phyloP scores from a whole-genome alignment of 257 asterid species.

The Linaria vulgaris region DNA sequence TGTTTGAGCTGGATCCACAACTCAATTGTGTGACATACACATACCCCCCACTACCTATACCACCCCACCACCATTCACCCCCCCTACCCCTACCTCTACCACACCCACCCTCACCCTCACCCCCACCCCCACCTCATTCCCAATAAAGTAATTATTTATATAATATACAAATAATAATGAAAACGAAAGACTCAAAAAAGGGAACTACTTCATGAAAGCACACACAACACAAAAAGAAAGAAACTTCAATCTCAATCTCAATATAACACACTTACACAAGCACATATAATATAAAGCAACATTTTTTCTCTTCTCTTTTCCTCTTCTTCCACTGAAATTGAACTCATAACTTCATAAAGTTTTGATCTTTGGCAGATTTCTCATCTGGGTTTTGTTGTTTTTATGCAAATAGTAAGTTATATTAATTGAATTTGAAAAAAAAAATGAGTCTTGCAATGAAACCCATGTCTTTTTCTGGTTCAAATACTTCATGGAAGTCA shows the following conservation, averaged over 20 bases:
- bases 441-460: constrained; percentile 73
- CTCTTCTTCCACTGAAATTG: constrained; percentile 15
- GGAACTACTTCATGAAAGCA: constrained; percentile 25
- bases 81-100: background rate
- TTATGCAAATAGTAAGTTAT: constrained; percentile 22
- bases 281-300: constrained; percentile 27
- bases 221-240: constrained; percentile 22
- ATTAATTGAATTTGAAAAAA: constrained; percentile 15
- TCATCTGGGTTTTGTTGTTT: constrained; percentile 31
- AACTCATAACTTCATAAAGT: constrained; percentile 4
- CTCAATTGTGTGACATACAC: constrained; percentile 39
- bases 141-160: background rate
- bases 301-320: constrained; percentile 9
- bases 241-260: constrained; percentile 19
- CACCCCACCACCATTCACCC: background rate
- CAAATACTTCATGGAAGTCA: constrained; percentile 58
- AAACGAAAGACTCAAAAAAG: constrained; percentile 1
- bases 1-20: constrained; percentile 76
- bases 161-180: background rate
- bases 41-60: background rate
- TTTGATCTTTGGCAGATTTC: constrained; percentile 3
- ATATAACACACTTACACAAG: background rate
- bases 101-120: background rate
- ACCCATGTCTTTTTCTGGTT: constrained; percentile 39
- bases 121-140: background rate